A percentile compares a stretch with the other conserved stretches of the same genome.
These are phyloP conservation scores for Rosa rugosa DNA, from an alignment of 306 rosid genomes.

Conservation along the genomic window DNA sequence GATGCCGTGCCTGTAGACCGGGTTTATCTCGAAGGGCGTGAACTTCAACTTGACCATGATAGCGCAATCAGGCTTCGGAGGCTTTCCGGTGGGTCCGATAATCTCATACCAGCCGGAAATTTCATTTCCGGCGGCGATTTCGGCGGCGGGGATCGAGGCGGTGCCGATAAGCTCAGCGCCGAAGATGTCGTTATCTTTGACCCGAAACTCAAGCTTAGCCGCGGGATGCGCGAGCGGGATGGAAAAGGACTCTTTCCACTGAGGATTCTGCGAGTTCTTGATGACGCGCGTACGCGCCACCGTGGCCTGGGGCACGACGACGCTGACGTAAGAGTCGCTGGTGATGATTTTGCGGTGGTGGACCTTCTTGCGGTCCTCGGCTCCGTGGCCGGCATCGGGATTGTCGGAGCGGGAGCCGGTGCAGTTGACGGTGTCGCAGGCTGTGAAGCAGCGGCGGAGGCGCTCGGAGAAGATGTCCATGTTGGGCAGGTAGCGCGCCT, in stretches of 20 bases:
- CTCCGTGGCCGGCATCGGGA: background rate
- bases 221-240: slow-evolving; percentile 79
- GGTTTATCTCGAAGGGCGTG: slow-evolving; percentile 44
- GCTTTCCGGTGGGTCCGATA: slow-evolving; percentile 32
- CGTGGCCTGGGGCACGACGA: slow-evolving; percentile 70
- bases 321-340: slow-evolving; percentile 82
- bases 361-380: background rate
- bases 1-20: slow-evolving; percentile 49
- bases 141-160: slow-evolving; percentile 51
- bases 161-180: slow-evolving; percentile 68
- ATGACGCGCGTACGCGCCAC: slow-evolving; percentile 91
- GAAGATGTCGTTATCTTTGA: slow-evolving; percentile 75
- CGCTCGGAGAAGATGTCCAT: slow-evolving; percentile 80
- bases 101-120: slow-evolving; percentile 56
- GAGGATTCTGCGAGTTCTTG: slow-evolving; percentile 58
- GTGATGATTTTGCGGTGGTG: slow-evolving; percentile 42
- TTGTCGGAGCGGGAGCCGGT: slow-evolving; percentile 12
- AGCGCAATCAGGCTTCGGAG: slow-evolving; percentile 50
- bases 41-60: slow-evolving; percentile 60
- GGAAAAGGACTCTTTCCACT: slow-evolving; percentile 61
- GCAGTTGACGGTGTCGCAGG: slow-evolving; percentile 59
- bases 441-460: slow-evolving; percentile 78
- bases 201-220: slow-evolving; percentile 56
- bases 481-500: slow-evolving; percentile 69
- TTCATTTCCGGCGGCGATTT: slow-evolving; percentile 43